Conservation (phyloP, 1,284 basidiomycete species). For the Puccinia coronata region DNA sequence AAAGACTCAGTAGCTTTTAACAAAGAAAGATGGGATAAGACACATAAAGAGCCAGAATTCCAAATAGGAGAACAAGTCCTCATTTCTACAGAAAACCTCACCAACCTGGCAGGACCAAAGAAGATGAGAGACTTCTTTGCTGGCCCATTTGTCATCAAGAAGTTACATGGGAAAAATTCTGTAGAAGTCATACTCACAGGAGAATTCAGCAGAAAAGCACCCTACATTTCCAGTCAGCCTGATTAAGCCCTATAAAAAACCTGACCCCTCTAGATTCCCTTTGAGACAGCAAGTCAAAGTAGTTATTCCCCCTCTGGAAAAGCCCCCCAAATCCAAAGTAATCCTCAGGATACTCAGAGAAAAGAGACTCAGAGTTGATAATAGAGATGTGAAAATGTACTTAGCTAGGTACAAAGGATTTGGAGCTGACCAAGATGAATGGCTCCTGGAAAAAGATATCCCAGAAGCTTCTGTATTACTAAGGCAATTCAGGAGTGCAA, state of each 20-base stretch:
- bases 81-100: background rate
- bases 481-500: background rate
- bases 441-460: background rate
- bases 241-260: background rate
- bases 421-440: background rate
- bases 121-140: conserved; percentile 3
- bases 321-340: background rate
- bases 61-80: background rate
- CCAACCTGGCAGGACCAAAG: background rate
- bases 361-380: background rate
- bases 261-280: background rate
- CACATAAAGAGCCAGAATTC: conserved; percentile 2
- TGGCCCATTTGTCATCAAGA: conserved; percentile 3
- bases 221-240: background rate
- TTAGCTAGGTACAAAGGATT: background rate
- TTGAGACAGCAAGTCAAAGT: background rate
- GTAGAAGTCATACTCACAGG: conserved; percentile 4
- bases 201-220: conserved; percentile 2
- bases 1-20: background rate
- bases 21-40: conserved; percentile 17
- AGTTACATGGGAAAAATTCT: conserved; percentile 2
- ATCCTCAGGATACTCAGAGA: background rate
- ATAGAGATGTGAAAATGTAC: no score
- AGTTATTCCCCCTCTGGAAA: background rate
- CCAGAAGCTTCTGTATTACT: background rate